Evolutionary conservation across 345 rosid species (phyloP).

Genomic region (Moringa oleifera): DNA sequence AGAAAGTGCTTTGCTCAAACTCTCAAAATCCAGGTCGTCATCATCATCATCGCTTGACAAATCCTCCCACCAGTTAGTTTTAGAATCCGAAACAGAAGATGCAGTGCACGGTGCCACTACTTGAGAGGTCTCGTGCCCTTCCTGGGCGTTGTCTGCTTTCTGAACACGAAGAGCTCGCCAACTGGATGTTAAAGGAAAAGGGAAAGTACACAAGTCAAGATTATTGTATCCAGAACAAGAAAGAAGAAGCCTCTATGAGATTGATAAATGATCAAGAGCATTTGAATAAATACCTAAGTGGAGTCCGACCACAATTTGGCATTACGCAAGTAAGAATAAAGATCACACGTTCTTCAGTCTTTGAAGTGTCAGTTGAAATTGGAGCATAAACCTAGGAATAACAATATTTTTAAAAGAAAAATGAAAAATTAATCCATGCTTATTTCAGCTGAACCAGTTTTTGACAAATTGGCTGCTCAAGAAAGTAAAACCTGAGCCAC

Average conservation of each 20-base stretch:
- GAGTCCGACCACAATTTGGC: constrained; percentile 49
- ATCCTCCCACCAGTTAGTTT: constrained; percentile 47
- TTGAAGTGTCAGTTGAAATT: constrained; percentile 36
- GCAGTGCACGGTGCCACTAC: constrained; percentile 11
- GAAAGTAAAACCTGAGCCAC: constrained; percentile 57
- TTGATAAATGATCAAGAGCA: not conserved
- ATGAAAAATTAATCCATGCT: too few species aligned
- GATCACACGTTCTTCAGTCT: constrained; percentile 60
- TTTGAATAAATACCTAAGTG: constrained; percentile 45
- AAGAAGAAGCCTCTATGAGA: too few species aligned
- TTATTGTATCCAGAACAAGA: not conserved
- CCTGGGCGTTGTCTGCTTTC: constrained; percentile 30
- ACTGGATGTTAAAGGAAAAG: constrained; percentile 24
- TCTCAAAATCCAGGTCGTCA: constrained; percentile 61
- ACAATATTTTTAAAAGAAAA: too few species aligned
- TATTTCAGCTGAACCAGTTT: too few species aligned
- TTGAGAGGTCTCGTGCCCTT: constrained; percentile 7
- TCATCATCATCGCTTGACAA: constrained; percentile 38
- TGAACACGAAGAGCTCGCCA: constrained; percentile 87
- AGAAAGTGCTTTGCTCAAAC: constrained; percentile 54
- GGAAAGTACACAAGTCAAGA: not conserved
- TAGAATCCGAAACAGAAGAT: constrained; percentile 32
- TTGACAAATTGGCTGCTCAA: not conserved
- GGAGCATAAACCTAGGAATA: constrained; percentile 63
- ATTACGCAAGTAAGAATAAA: constrained; percentile 60